Base-by-base conservation (phyloP, 1,139 yeast genomes). In the Candida sanyaensis region DNA sequence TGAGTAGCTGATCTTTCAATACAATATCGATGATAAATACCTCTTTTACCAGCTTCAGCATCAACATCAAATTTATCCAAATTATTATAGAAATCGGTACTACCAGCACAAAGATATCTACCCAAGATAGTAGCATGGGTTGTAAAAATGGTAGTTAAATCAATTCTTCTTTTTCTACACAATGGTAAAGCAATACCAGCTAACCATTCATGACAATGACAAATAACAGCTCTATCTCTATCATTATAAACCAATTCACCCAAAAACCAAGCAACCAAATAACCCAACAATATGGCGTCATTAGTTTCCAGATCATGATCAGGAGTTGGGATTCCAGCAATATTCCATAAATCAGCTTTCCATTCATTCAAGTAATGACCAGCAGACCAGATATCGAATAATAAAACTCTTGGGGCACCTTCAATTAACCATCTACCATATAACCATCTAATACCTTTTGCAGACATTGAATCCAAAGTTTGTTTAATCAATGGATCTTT, bases 341-440 rank as follows among this genome's bases (percentile, higher is more conserved):
- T 74, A 51, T 82, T 81, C 99, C 99, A 93, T 55, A 93, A 73
- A 66, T 93, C 98, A 0, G 91, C 73, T 66, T 91, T 93, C 99
- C 99, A 93, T 61, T 93, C 98, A 62, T 86, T 84, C 58, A 93
- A 73, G 63, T 79, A 77, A 55, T 75, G 73, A 50, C 77, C 70
- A 5, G 93, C 96, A 8, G 96, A 86, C 47, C 84, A 81, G 53
- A 90, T 77, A 64, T 93, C 98, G 62, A 93, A 93, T 44, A 93
- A 73, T 42, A 93, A 75, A 27, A 93, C 98, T 44, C 96, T 74
- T 12, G 99, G 99, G 1, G 98, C 96, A 24, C 98, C 97, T 65
- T 93, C 99, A 61, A 93, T 90, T 60, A 93, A 81, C 99, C 99
- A 93, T 53, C 97, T 81, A 38, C 98, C 98, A 60, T 93, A 92